A percentile compares a stretch with the other conserved stretches of the same genome.
Evolutionary conservation across 768 basidiomycete genomes (phyloP).

Genomic region (Butyriboletus loyo): DNA sequence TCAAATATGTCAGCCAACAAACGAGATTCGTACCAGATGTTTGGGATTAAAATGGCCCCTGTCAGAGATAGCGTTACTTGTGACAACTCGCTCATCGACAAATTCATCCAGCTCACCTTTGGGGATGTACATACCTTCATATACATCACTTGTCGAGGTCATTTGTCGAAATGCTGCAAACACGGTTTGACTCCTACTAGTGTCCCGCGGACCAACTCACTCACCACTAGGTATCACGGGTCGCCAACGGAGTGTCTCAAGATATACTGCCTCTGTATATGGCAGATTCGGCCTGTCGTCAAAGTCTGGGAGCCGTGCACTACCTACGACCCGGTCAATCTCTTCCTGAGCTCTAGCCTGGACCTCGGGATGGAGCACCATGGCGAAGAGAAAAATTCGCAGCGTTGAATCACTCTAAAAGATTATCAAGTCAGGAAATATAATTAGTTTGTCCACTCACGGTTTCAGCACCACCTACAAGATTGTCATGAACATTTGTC

Average conservation of each 20-base stretch:
- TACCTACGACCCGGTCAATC: conserved; percentile 32
- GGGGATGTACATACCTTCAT: conserved; percentile 30
- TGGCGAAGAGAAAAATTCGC: conserved; percentile 31
- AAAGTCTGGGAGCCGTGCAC: conserved; percentile 27
- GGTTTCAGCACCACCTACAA: conserved; percentile 27
- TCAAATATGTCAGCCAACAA: not conserved
- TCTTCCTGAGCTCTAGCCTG: conserved; percentile 32
- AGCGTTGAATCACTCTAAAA: conserved; percentile 15
- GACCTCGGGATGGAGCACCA: conserved; percentile 32
- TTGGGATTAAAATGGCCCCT: conserved; percentile 24
- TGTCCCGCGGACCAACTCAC: not conserved
- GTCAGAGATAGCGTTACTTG: not conserved
- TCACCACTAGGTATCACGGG: conserved; percentile 28
- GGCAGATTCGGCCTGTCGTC: conserved; percentile 28
- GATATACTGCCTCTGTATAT: conserved; percentile 29
- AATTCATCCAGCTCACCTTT: conserved; percentile 16
- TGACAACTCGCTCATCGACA: not conserved
- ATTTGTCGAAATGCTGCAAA: conserved; percentile 22
- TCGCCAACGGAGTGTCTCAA: conserved; percentile 34
- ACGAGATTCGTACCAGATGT: conserved; percentile 20
- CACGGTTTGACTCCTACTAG: not conserved
- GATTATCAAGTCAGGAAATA: not conserved
- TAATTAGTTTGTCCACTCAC: conserved; percentile 7
- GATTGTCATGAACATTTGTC: not conserved
- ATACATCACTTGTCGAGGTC: conserved; percentile 23